Evolutionary conservation across 2,329 filamentous ascomycete species (phyloP).

Genomic region (Arthrobotrys pseudoclavata): DNA sequence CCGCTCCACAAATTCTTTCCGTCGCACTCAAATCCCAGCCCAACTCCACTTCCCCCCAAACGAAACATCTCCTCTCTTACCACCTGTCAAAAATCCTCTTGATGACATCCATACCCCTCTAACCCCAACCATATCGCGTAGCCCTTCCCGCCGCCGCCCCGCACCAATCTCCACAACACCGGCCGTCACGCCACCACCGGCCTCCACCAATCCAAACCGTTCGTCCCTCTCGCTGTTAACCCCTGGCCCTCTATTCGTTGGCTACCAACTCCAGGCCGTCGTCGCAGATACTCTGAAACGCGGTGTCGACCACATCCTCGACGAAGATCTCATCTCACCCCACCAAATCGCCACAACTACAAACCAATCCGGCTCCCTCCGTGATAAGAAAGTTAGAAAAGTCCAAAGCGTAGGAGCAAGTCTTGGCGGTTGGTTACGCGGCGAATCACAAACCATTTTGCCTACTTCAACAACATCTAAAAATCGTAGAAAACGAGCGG

Average conservation of each 20-base stretch:
- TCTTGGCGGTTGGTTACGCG: constrained; percentile 53
- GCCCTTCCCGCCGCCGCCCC: constrained; percentile 47
- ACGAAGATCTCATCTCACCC: constrained; percentile 41
- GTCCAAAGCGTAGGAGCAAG: constrained; percentile 53
- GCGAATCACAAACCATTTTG: constrained; percentile 14
- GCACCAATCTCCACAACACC: constrained; percentile 38
- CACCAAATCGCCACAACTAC: constrained; percentile 11
- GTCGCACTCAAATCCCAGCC: constrained; percentile 20
- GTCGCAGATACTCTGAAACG: constrained; percentile 60
- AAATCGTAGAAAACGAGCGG: constrained; percentile 42
- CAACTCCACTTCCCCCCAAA: constrained; percentile 30
- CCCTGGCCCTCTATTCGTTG: constrained; percentile 62
- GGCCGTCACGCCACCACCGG: constrained; percentile 38
- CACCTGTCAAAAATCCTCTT: constrained; percentile 47
- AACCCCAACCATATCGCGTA: constrained; percentile 46
- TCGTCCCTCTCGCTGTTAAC: constrained; percentile 57
- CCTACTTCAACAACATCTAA: constrained; percentile 9
- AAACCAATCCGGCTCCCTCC: background rate
- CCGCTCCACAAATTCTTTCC: constrained; percentile 28
- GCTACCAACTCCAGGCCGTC: constrained; percentile 63
- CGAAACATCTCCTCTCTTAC: constrained; percentile 51
- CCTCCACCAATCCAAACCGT: constrained; percentile 45
- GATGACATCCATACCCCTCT: constrained; percentile 38
- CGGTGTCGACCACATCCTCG: constrained; percentile 55
- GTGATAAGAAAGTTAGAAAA: constrained; percentile 48